Evolutionary conservation across 768 basidiomycete genomes (phyloP).

Genomic region (Psilocybe cubensis): DNA sequence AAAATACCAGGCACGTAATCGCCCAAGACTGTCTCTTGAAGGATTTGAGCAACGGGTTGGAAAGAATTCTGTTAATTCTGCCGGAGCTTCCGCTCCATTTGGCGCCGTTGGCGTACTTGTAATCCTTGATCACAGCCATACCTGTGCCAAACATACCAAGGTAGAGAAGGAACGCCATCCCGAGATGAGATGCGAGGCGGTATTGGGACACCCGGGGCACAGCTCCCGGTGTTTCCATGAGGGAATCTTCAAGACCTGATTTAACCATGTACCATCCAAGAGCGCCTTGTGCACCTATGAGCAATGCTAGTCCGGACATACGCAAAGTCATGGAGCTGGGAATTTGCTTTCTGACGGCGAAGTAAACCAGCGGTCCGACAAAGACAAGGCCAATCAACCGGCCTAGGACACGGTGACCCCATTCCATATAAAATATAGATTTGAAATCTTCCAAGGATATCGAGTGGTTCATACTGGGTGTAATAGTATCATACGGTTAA

Average conservation of each 20-base stretch:
- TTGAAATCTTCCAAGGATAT: constrained; percentile 93
- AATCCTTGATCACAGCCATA: constrained; percentile 76
- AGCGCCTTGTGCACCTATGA: constrained; percentile 90
- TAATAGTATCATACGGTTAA: neutral
- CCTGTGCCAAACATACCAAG: constrained; percentile 89
- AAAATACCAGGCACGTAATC: constrained; percentile 78
- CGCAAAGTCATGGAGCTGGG: constrained; percentile 62
- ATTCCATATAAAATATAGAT: constrained; percentile 97
- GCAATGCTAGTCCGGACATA: constrained; percentile 70
- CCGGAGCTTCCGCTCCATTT: constrained; percentile 59
- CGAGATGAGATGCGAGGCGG: constrained; percentile 91
- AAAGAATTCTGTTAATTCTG: constrained; percentile 49
- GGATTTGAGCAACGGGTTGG: constrained; percentile 56
- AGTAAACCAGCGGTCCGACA: constrained; percentile 84
- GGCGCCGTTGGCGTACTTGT: constrained; percentile 65
- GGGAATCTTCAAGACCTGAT: constrained; percentile 86
- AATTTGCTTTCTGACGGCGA: constrained; percentile 71
- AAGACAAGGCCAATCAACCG: constrained; percentile 85
- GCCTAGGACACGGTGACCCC: constrained; percentile 92
- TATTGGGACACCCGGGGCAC: constrained; percentile 98
- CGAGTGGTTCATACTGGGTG: constrained; percentile 78
- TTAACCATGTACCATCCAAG: constrained; percentile 99
- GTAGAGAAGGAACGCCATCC: constrained; percentile 91
- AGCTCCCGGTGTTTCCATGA: constrained; percentile 79
- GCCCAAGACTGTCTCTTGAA: constrained; percentile 64